Evolutionary conservation across 1,139 yeast genomes (phyloP).

Genomic region (Pichia sp.): DNA sequence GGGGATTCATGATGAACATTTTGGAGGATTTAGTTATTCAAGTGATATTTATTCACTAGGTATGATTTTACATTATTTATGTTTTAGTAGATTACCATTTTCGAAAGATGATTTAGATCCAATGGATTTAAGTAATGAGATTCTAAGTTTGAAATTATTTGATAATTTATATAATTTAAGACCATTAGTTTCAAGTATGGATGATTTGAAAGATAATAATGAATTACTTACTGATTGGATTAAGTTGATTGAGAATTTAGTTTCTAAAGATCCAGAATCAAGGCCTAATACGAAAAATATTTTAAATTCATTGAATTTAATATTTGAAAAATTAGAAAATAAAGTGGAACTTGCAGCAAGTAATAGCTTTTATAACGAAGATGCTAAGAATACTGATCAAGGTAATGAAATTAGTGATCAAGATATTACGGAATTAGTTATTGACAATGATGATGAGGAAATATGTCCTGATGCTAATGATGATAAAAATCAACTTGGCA

Average conservation of each 20-base stretch:
- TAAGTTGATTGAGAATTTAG: conserved; percentile 28
- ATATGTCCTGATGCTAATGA: neutral
- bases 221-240: conserved; percentile 35
- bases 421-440: neutral
- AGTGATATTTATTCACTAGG: conserved; percentile 83
- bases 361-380: neutral
- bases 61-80: conserved; percentile 65
- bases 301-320: conserved; percentile 25
- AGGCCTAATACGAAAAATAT: conserved; percentile 44
- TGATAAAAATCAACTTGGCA: neutral
- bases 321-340: conserved; percentile 14
- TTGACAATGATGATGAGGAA: neutral
- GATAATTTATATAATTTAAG: conserved; percentile 15
- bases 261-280: conserved; percentile 27
- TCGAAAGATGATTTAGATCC: conserved; percentile 31
- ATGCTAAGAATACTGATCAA: neutral
- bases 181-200: neutral
- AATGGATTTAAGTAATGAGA: conserved; percentile 36
- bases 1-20: conserved; percentile 26
- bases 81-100: conserved; percentile 67
- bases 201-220: neutral
- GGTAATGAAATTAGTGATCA: neutral
- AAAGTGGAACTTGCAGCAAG: neutral
- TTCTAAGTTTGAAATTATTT: conserved; percentile 24
- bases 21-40: conserved; percentile 50